phyloP scores from a whole-genome alignment of 257 asterid genomes.

The Lithospermum erythrorhizon region DNA sequence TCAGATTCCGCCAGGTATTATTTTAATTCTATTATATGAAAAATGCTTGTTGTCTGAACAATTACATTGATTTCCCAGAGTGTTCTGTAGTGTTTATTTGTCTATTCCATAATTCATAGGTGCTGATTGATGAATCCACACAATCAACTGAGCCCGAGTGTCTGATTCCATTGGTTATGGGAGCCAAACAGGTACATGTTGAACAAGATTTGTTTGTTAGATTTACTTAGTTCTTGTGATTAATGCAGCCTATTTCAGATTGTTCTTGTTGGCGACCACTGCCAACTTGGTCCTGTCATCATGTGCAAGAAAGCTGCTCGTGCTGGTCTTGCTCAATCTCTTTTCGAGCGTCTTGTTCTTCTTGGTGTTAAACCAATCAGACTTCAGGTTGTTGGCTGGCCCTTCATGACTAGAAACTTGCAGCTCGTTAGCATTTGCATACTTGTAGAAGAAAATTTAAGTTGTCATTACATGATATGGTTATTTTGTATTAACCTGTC shows the following conservation, averaged over 20 bases:
- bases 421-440: background rate
- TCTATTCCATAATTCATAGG: slow-evolving; percentile 22
- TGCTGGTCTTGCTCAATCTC: slow-evolving; percentile 94
- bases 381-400: slow-evolving; percentile 58
- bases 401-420: background rate
- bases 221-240: background rate
- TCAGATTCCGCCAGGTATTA: slow-evolving; percentile 91
- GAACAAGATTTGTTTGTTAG: background rate
- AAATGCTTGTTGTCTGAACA: background rate
- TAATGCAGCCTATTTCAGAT: slow-evolving; percentile 26
- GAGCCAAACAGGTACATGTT: slow-evolving; percentile 57
- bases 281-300: slow-evolving; percentile 99
- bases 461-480: background rate
- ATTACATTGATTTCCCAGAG: background rate
- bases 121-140: slow-evolving; percentile 86
- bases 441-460: background rate
- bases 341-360: slow-evolving; percentile 88
- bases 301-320: slow-evolving; percentile 99
- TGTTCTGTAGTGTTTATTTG: background rate
- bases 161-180: slow-evolving; percentile 81
- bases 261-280: slow-evolving; percentile 96
- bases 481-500: background rate
- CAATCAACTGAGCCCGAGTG: slow-evolving; percentile 88
- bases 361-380: slow-evolving; percentile 98
- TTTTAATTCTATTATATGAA: background rate